A percentile compares a stretch with the other conserved stretches of the same genome.
phyloP scores from a whole-genome alignment of 208 protist species.

The Perkinsela sp. region DNA sequence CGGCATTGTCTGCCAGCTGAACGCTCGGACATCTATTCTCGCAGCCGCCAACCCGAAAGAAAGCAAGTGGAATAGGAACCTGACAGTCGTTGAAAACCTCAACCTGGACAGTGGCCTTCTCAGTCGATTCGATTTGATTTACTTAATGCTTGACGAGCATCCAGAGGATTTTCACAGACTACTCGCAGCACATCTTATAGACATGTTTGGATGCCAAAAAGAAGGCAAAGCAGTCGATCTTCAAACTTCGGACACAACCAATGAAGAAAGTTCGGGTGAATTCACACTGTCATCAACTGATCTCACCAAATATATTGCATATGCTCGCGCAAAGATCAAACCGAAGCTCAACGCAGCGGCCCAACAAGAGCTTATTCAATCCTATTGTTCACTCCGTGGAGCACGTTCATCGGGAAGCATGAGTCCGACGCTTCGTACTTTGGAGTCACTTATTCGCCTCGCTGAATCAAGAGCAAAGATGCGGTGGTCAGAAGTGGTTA shows the following conservation, averaged over 20 bases:
- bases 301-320: constrained; percentile 67
- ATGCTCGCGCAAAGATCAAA: constrained; percentile 49
- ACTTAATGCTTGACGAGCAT: constrained; percentile 82
- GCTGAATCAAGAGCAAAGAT: constrained; percentile 70
- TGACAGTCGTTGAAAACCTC: constrained; percentile 92
- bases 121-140: constrained; percentile 92
- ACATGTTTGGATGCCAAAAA: constrained; percentile 31
- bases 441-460: constrained; percentile 93
- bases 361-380: constrained; percentile 48
- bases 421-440: constrained; percentile 85
- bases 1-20: constrained; percentile 96
- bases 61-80: constrained; percentile 76
- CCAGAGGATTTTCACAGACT: constrained; percentile 59
- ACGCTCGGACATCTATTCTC: constrained; percentile 91
- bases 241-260: not conserved
- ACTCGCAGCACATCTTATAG: constrained; percentile 84
- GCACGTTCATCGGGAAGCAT: constrained; percentile 61
- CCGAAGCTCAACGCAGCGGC: constrained; percentile 58
- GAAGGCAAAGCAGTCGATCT: not conserved
- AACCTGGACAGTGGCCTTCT: constrained; percentile 92
- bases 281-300: constrained; percentile 17
- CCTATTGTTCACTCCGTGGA: constrained; percentile 72
- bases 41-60: constrained; percentile 96
- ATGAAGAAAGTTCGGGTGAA: constrained; percentile 2
- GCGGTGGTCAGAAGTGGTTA: constrained; percentile 34